Evolutionary conservation across 1,284 basidiomycete species (phyloP).

Genomic region (Marasmius fiardii): DNA sequence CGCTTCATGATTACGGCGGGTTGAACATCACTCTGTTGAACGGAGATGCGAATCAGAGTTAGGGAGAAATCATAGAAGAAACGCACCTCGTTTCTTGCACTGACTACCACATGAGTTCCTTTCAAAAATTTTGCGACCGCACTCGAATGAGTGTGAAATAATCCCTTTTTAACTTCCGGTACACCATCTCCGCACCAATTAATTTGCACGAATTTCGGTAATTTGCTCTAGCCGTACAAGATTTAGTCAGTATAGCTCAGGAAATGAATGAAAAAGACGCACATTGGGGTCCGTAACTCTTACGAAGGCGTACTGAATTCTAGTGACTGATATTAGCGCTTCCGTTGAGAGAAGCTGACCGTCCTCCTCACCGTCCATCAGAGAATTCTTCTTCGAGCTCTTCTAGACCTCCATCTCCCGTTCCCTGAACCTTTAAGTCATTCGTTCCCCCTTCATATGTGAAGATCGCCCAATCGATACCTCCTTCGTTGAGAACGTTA

Average conservation of each 20-base stretch:
- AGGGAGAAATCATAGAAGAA: neutral
- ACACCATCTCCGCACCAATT: conserved; percentile 98
- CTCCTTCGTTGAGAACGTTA: conserved; percentile 69
- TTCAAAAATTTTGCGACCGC: conserved; percentile 83
- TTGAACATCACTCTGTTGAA: conserved; percentile 70
- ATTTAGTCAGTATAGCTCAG: conserved; percentile 5
- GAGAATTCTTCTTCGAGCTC: conserved; percentile 94
- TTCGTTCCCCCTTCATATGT: conserved; percentile 86
- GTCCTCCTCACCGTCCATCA: conserved; percentile 71
- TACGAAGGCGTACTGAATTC: conserved; percentile 93
- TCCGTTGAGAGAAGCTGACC: neutral
- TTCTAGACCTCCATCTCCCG: conserved; percentile 83
- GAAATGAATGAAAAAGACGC: conserved; percentile 21
- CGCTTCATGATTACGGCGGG: conserved; percentile 81
- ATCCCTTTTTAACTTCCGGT: conserved; percentile 87
- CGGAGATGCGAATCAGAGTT: neutral
- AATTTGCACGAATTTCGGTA: conserved; percentile 91
- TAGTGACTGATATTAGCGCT: conserved; percentile 23
- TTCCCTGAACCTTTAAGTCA: conserved; percentile 86
- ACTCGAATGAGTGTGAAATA: conserved; percentile 87
- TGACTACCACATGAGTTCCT: conserved; percentile 88
- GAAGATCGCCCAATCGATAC: conserved; percentile 85
- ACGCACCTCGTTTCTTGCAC: conserved; percentile 84
- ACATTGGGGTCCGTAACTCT: conserved; percentile 88
- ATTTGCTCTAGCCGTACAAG: conserved; percentile 55